These are phyloP conservation scores for Ormosia emarginata DNA, from an alignment of 306 rosid genomes.

Conservation along the genomic window DNA sequence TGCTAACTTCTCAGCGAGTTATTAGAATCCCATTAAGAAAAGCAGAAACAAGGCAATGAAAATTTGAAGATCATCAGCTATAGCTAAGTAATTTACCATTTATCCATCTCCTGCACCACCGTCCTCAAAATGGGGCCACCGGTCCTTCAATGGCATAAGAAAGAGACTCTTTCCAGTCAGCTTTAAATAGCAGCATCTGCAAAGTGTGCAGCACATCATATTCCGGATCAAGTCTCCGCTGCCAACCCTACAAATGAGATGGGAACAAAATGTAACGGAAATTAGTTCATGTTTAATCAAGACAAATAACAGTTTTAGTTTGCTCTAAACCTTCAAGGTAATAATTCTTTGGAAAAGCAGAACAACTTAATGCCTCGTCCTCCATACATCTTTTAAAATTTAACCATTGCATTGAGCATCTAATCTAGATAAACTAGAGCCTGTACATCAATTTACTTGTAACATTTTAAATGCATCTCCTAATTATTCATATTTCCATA, in stretches of 20 bases:
- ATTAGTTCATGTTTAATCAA: background rate
- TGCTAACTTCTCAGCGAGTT: background rate
- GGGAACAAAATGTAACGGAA: background rate
- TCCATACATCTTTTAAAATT: background rate
- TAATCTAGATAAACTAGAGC: background rate
- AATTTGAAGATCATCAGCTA: background rate
- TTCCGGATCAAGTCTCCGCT: constrained; percentile 75
- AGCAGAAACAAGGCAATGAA: background rate
- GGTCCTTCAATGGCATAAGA: constrained; percentile 59
- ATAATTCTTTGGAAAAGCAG: background rate
- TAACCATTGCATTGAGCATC: background rate
- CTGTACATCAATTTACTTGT: background rate
- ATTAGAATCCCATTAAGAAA: background rate
- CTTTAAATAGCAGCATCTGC: constrained; percentile 59
- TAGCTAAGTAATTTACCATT: background rate
- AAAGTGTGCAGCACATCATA: constrained; percentile 60
- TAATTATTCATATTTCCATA: background rate
- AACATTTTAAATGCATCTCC: background rate
- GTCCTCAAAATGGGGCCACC: constrained; percentile 42
- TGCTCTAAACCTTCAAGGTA: background rate
- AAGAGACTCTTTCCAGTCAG: constrained; percentile 62
- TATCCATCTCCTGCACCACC: background rate
- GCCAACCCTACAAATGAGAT: constrained; percentile 63
- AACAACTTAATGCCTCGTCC: background rate
- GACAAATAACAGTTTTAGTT: background rate